Evolutionary conservation across 495 filamentous ascomycete genomes (phyloP).

Genomic region (Trichoderma asperelloides): DNA sequence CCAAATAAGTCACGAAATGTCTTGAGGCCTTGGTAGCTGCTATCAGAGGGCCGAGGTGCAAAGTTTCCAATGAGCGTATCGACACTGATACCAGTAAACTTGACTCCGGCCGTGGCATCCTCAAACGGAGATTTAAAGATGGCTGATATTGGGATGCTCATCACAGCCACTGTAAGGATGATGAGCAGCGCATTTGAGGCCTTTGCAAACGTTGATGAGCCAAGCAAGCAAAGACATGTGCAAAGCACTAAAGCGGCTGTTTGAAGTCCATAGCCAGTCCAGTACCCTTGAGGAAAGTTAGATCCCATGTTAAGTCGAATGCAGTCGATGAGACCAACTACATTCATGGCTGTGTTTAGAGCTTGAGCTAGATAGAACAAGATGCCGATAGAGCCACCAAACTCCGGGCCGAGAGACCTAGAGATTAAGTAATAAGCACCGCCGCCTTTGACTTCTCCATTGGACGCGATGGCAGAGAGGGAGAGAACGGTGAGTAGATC

Average conservation of each 20-base stretch:
- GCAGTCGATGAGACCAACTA: constrained; percentile 79
- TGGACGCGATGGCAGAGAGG: constrained; percentile 80
- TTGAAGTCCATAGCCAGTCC: constrained; percentile 73
- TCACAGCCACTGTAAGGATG: constrained; percentile 62
- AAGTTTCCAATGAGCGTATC: constrained; percentile 65
- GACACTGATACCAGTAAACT: constrained; percentile 67
- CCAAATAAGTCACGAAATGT: constrained; percentile 81
- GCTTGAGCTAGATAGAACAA: constrained; percentile 81
- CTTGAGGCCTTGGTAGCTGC: constrained; percentile 48
- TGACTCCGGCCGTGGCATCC: constrained; percentile 48
- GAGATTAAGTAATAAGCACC: constrained; percentile 89
- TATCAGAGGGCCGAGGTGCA: constrained; percentile 40
- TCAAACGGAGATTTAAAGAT: constrained; percentile 58
- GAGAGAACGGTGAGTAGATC: constrained; percentile 80
- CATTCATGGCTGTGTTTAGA: constrained; percentile 83
- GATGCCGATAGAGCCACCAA: constrained; percentile 85
- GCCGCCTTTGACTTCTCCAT: constrained; percentile 80
- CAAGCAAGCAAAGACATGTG: constrained; percentile 68
- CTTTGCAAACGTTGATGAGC: constrained; percentile 70
- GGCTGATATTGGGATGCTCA: constrained; percentile 75
- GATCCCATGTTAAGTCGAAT: constrained; percentile 70
- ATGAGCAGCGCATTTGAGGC: constrained; percentile 72
- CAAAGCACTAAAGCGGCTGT: constrained; percentile 65
- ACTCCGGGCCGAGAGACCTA: constrained; percentile 76
- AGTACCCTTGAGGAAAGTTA: constrained; percentile 58